Base-by-base conservation (phyloP, 441 rosid genomes). In the Melianthus villosus region DNA sequence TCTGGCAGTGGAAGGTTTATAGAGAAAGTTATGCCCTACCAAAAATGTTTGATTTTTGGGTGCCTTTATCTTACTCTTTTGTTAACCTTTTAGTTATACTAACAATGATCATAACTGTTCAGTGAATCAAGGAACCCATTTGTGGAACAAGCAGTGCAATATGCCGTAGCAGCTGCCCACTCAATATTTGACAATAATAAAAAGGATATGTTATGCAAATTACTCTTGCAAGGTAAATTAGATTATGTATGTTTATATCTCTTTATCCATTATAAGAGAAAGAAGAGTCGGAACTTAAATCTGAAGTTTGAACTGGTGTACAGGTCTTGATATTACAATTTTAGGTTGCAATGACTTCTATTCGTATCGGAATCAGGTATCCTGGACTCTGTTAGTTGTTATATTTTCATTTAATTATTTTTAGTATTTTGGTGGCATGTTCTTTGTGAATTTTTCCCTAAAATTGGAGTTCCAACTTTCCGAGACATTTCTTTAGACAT, bases 331-430 rank as follows among this genome's bases (percentile, higher is more conserved):
- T 65, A 70, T 91, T 59, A 77, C 84, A 19, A 62, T 91, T 40
- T 67, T 91, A 54, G 96, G 98, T 50, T 57, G 79, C 71, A 91
- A 84, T 65, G 94, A 91, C 66, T 84, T 84, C 65, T 91, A 91
- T 50, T 91, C 98, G n/a, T 91, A 81, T 50, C 71, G 98, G 51
- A 82, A 72, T 61, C 83, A 75, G 89, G 96, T 89, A 42, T 40
- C 6, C 13, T 12, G 15, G 18, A 0, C 18, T 12, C 16, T n/a
- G n/a, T n/a, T n/a, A n/a, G n/a, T n/a, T n/a, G n/a, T 11, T 36
- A 50, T 38, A 16, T 38, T 31, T 28, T 36, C 44, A 29, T 43
- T 19, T 26, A 6, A 19, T 2, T n/a, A 1, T 5, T 13, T 11
- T 4, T 6, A 12, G 29, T 20, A 11, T 42, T 6, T 38, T 33